Evolutionary conservation across 2,329 filamentous ascomycete species (phyloP).

Genomic region (Samsoniella hepiali): DNA sequence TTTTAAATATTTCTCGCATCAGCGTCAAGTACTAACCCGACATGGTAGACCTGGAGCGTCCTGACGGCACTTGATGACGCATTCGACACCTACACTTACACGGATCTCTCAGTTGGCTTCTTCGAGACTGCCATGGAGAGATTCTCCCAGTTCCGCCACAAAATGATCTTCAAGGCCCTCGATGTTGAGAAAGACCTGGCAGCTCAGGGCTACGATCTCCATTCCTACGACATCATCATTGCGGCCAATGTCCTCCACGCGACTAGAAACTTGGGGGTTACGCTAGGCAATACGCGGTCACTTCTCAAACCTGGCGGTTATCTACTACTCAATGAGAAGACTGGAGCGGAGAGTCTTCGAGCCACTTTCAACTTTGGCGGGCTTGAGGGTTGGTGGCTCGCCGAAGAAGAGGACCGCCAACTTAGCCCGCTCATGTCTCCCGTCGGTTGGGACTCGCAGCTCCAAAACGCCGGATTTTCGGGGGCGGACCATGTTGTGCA

Average conservation of each 20-base stretch:
- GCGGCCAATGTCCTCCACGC: constrained; percentile 39
- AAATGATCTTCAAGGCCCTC: background rate
- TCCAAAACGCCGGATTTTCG: background rate
- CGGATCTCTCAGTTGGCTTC: background rate
- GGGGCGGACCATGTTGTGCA: background rate
- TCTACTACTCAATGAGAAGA: constrained; percentile 42
- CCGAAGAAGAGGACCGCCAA: constrained; percentile 24
- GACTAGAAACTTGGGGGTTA: constrained; percentile 23
- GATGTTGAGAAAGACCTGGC: constrained; percentile 22
- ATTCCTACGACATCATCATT: constrained; percentile 38
- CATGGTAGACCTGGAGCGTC: background rate
- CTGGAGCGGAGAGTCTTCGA: constrained; percentile 18
- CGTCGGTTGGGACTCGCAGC: background rate
- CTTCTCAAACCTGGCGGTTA: constrained; percentile 38
- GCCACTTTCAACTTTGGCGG: constrained; percentile 25
- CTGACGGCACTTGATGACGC: background rate
- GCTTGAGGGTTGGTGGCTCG: constrained; percentile 32
- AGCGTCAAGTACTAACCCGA: background rate
- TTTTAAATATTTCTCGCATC: no score
- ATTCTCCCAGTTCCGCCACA: background rate
- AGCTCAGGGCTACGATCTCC: constrained; percentile 31
- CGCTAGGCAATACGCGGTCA: background rate
- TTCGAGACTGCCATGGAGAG: background rate
- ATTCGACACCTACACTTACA: background rate
- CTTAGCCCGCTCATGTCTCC: background rate